Percentiles rank a stretch among this genome's conserved stretches.
phyloP scores from a whole-genome alignment of 345 rosid species.

The Sonneratia alba region DNA sequence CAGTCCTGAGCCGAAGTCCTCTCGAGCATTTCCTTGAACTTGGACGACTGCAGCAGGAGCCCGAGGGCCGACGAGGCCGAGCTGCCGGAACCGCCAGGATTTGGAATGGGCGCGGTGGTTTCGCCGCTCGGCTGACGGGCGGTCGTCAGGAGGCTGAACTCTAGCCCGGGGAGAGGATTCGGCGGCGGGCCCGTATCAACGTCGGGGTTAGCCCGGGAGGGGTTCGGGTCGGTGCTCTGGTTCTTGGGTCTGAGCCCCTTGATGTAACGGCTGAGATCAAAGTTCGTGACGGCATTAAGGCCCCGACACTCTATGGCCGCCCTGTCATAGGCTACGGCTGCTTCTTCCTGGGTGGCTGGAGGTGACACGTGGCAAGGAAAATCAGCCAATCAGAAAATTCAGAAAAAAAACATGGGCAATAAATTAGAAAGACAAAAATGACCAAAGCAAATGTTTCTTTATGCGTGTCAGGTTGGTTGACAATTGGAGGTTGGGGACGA shows the following conservation, averaged over 20 bases:
- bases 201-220: slow-evolving; percentile 1
- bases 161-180: background rate
- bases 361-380: background rate
- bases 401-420: background rate
- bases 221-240: background rate
- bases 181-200: background rate
- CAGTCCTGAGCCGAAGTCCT: slow-evolving; percentile 26
- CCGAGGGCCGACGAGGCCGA: slow-evolving; percentile 34
- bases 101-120: background rate
- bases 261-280: slow-evolving; percentile 74
- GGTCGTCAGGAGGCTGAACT: background rate
- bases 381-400: background rate
- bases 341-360: slow-evolving; percentile 92
- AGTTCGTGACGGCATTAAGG: slow-evolving; percentile 89
- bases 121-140: background rate
- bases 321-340: slow-evolving; percentile 80
- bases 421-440: background rate
- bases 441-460: background rate
- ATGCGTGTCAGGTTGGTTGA: background rate
- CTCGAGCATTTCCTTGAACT: slow-evolving; percentile 51
- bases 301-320: slow-evolving; percentile 93
- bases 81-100: background rate
- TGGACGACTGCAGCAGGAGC: slow-evolving; percentile 37
- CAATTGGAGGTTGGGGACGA: background rate
- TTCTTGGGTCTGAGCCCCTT: slow-evolving; percentile 21